Evolutionary conservation across 225 moss, liverwort and hornwort genomes (phyloP).

Genomic region (Polytrichum commune): DNA sequence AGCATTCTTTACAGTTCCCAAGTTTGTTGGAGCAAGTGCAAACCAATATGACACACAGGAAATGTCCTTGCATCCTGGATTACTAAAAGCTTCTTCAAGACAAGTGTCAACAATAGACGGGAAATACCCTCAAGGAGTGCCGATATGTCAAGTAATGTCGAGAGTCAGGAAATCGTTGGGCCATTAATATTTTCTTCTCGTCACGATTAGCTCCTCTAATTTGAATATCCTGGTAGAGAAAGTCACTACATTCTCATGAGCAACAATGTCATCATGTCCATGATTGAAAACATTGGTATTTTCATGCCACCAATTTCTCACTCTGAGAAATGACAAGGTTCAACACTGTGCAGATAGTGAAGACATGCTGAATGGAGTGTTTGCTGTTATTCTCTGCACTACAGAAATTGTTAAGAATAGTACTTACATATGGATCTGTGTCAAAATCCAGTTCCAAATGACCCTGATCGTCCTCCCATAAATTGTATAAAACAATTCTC

Average conservation of each 20-base stretch:
- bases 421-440: constrained; percentile 31
- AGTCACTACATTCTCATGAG: background rate
- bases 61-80: too few species aligned
- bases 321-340: background rate
- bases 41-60: too few species aligned
- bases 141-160: constrained; percentile 13
- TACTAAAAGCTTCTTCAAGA: too few species aligned
- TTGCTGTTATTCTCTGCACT: background rate
- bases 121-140: constrained; percentile 40
- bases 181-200: constrained; percentile 13
- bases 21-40: too few species aligned
- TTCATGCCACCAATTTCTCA: background rate
- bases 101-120: background rate
- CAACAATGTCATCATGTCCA: background rate
- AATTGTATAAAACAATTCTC: constrained; percentile 49
- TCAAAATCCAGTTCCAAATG: constrained; percentile 53
- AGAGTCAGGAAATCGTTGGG: constrained; percentile 11
- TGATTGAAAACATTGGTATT: background rate
- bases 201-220: constrained; percentile 38
- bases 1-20: too few species aligned
- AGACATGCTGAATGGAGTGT: background rate
- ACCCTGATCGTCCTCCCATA: constrained; percentile 59
- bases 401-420: background rate
- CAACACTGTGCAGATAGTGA: background rate
- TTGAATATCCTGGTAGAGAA: constrained; percentile 36